Conservation (phyloP, 768 basidiomycete species). For the Russula vinacea region DNA sequence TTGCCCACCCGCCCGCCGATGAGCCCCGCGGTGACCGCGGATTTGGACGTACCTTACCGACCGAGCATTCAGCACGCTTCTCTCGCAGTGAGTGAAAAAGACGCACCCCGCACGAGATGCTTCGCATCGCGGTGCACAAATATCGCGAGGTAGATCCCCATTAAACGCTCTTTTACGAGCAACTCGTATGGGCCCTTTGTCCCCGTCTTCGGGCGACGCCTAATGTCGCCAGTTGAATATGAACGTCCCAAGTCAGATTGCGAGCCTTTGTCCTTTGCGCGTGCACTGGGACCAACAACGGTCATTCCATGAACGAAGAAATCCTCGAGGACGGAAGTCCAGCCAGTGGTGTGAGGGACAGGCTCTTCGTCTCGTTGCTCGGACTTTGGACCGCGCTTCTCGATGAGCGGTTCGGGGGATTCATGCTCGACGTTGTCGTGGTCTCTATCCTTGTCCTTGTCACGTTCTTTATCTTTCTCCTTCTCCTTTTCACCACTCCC, state of each 20-base stretch:
- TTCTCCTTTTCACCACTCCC: conserved; percentile 41
- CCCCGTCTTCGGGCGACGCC: conserved; percentile 45
- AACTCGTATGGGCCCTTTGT: conserved; percentile 76
- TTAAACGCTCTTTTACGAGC: conserved; percentile 83
- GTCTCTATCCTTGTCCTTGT: conserved; percentile 35
- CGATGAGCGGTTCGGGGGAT: conserved; percentile 29
- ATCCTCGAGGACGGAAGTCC: conserved; percentile 74
- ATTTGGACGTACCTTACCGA: conserved; percentile 63
- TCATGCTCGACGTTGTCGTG: conserved; percentile 17
- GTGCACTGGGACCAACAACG: conserved; percentile 19
- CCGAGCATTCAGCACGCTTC: conserved; percentile 16
- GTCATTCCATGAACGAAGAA: conserved; percentile 52
- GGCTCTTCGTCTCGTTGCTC: conserved; percentile 19
- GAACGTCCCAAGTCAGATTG: conserved; percentile 27
- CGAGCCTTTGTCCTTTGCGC: conserved; percentile 42
- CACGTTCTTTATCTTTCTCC: conserved; percentile 37
- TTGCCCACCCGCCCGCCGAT: conserved; percentile 91
- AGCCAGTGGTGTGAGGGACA: conserved; percentile 46
- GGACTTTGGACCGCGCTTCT: conserved; percentile 36
- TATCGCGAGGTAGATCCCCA: conserved; percentile 81
- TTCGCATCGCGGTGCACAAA: conserved; percentile 72
- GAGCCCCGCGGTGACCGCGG: conserved; percentile 82
- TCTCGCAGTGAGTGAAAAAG: neutral
- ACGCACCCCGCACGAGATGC: conserved; percentile 57
- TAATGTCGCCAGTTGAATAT: conserved; percentile 39